Conservation (phyloP, 75 land plant genomes). For the Sequoia sempervirens region DNA sequence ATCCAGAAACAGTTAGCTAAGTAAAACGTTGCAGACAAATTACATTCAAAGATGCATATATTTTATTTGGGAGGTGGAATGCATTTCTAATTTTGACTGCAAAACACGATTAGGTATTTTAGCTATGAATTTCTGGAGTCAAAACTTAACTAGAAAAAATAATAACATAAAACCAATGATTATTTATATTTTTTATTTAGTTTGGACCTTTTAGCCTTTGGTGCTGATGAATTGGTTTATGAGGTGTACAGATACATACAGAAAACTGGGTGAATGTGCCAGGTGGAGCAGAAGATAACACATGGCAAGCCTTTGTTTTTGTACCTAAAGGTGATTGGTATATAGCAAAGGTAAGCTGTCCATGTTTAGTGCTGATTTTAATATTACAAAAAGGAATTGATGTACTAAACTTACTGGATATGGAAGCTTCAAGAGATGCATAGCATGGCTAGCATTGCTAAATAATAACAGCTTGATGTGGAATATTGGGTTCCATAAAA, state of each 20-base stretch:
- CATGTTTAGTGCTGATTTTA: neutral
- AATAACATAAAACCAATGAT: neutral
- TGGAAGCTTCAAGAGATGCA: neutral
- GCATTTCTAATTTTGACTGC: slow-evolving; percentile 3
- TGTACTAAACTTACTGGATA: neutral
- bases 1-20: too few species aligned
- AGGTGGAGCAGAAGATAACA: slow-evolving; percentile 62
- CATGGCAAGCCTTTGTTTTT: slow-evolving; percentile 82
- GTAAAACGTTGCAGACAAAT: too few species aligned
- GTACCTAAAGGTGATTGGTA: slow-evolving; percentile 78
- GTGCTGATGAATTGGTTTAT: neutral
- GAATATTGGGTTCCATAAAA: neutral
- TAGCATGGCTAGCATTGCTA: neutral
- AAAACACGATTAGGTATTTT: slow-evolving; percentile 6
- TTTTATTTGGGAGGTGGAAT: neutral
- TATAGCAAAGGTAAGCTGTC: slow-evolving; percentile 49
- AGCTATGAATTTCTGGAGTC: neutral
- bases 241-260: slow-evolving; percentile 59
- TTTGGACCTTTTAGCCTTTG: neutral
- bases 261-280: slow-evolving; percentile 87
- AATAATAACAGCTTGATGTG: neutral
- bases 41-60: neutral
- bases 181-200: neutral
- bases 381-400: neutral
- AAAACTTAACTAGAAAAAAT: neutral